Evolutionary conservation across 495 filamentous ascomycete genomes (phyloP), one percentile per base, ranked within the genome.

Genomic region (Tuber umbilicatum): DNA sequence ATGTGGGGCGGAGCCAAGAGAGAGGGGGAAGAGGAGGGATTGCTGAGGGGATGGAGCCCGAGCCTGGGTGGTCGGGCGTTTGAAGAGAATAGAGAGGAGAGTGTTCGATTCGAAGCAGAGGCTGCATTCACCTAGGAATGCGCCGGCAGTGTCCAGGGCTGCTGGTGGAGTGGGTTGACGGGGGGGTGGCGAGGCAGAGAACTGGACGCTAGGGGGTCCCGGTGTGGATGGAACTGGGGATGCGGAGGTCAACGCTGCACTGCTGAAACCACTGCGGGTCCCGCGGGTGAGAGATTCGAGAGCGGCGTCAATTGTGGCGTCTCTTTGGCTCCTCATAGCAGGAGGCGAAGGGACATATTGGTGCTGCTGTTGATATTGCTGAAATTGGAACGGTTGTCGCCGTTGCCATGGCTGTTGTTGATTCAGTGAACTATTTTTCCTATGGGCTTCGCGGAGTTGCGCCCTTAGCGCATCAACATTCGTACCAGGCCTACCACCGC

Each of bases 61-160:
- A 64, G 31, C 55, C 4, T 4, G 55, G 55, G 55, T 19, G 12
- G 73, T 37, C 5, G 83, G 79, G 2, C 79, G 75, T 71, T 85
- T 85, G 35, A 85, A 73, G 27, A 81, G 81, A 71, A 85, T 76
- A 19, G 82, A 80, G 76, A 85, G 83, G 50, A 81, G 71, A 4
- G 76, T 69, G 7, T 84, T 64, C 27, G 83, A 81, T 68, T 84
- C 84, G 70, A 79, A 85, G 73, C 84, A 85, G 42, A 85, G 81
- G 2, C 70, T 67, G 50, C 84, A 85, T 38, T 75, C 80, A 2
- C 82, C 82, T n/a, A 70, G 78, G 75, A 75, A 85, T 23, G 77
- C 70, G 2, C 82, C 70, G 0, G 74, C 41, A 43, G 64, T 64
- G 19, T 73, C 72, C 5, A 55, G 72, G 2, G 80, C 47, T 68